phyloP scores from a whole-genome alignment of 202 grass and related monocot species.

The Carex arenaria region DNA sequence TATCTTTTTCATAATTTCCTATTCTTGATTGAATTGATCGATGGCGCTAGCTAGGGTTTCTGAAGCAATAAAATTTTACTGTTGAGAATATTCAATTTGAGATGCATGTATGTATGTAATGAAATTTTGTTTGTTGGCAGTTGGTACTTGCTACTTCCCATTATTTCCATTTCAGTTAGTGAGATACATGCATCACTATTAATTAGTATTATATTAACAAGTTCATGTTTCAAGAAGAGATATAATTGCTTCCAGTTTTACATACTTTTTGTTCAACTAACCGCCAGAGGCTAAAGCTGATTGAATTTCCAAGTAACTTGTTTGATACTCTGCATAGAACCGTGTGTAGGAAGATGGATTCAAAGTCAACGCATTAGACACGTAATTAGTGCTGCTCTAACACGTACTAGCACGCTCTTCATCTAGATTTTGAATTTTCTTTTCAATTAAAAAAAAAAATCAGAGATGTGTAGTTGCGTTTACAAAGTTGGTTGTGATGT shows the following conservation, averaged over 20 bases:
- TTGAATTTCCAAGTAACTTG: neutral
- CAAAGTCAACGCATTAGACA: slow-evolving; percentile 8
- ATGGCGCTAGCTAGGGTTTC: neutral
- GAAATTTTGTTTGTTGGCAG: neutral
- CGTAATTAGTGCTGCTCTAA: neutral
- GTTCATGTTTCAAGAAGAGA: neutral
- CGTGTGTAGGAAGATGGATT: neutral
- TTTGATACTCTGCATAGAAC: neutral
- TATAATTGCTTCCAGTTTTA: neutral
- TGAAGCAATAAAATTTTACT: neutral
- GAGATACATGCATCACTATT: neutral
- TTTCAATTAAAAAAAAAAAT: neutral
- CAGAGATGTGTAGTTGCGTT: neutral
- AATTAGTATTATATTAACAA: neutral
- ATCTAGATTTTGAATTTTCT: slow-evolving; percentile 4
- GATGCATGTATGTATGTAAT: neutral
- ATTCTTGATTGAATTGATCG: slow-evolving; percentile 1
- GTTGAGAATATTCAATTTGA: neutral
- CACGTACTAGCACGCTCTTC: neutral
- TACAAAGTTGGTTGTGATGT: neutral
- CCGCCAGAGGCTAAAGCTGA: neutral
- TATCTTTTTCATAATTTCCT: slow-evolving; percentile 9
- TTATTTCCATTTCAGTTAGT: neutral
- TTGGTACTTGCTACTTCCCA: slow-evolving; percentile 1
- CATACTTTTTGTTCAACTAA: neutral